Percentiles rank a stretch among this genome's conserved stretches.
Evolutionary conservation across 2,329 filamentous ascomycete genomes (phyloP).

Genomic region (Pyrenophora teres): DNA sequence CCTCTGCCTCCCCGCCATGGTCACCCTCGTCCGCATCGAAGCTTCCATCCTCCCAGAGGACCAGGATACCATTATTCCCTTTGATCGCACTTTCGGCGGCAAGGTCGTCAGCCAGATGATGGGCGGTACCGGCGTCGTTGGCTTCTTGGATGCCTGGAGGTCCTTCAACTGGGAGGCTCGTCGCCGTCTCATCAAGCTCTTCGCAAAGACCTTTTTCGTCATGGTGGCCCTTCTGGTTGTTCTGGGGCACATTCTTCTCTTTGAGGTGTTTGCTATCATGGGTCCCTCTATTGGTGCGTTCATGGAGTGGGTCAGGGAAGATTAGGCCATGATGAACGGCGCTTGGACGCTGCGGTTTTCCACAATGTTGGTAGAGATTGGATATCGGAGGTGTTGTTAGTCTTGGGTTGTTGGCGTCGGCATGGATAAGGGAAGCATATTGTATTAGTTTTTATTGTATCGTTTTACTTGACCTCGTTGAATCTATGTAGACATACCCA

Average conservation of each 20-base stretch:
- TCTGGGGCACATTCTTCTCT: constrained; percentile 56
- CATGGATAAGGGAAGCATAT: too few species aligned
- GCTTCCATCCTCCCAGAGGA: constrained; percentile 83
- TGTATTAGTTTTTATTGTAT: too few species aligned
- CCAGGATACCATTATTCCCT: constrained; percentile 82
- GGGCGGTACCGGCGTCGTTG: constrained; percentile 72
- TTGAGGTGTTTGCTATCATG: constrained; percentile 58
- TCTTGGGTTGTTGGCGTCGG: too few species aligned
- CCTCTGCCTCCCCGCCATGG: constrained; percentile 76
- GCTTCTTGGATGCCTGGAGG: constrained; percentile 76
- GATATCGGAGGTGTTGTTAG: not conserved
- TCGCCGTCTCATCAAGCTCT: constrained; percentile 73
- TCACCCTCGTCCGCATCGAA: constrained; percentile 80
- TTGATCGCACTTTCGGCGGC: constrained; percentile 84
- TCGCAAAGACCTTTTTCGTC: constrained; percentile 71
- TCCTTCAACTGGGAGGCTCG: constrained; percentile 76
- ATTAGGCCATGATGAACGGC: constrained; percentile 11
- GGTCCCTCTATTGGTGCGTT: constrained; percentile 38
- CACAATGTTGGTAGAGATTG: not conserved
- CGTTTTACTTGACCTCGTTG: too few species aligned
- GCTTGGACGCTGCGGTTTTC: not conserved
- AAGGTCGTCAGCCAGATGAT: constrained; percentile 75
- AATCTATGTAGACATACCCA: too few species aligned
- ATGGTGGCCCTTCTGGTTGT: constrained; percentile 53
- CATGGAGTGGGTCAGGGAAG: constrained; percentile 23